Percentiles rank a stretch among this genome's conserved stretches.
Conservation (phyloP, 305 asterid species). For the Fraxinus dipetala region DNA sequence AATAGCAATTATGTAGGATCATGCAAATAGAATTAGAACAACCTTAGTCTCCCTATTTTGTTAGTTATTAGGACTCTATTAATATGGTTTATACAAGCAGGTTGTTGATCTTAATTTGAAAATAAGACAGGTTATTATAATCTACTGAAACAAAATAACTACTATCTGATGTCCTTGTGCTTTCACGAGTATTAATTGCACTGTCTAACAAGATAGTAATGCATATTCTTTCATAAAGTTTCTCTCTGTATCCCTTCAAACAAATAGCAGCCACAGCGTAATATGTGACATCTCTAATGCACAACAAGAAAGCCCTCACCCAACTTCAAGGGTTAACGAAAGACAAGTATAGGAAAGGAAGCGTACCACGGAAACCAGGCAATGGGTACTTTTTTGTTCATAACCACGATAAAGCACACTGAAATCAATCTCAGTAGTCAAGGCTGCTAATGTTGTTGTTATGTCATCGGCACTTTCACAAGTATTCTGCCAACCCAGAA, state of each 20-base stretch:
- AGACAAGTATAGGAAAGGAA: background rate
- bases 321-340: background rate
- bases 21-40: background rate
- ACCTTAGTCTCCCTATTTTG: background rate
- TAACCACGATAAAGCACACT: constrained; percentile 80
- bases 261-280: background rate
- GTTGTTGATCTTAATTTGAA: background rate
- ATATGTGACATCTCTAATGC: background rate
- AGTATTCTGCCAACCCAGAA: constrained; percentile 88
- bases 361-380: constrained; percentile 85
- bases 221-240: background rate
- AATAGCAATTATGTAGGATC: background rate
- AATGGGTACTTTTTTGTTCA: constrained; percentile 60
- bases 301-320: background rate
- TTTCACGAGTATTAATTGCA: background rate
- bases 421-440: constrained; percentile 78
- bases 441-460: constrained; percentile 59
- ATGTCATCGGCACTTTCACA: constrained; percentile 77
- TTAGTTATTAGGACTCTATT: background rate
- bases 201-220: background rate
- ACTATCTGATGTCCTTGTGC: background rate
- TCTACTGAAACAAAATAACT: background rate
- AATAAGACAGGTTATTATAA: background rate
- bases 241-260: background rate
- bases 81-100: background rate